Percentiles rank a stretch among this genome's conserved stretches.
phyloP scores from a whole-genome alignment of 2,329 filamentous ascomycete species.

The Fusarium sp. region DNA sequence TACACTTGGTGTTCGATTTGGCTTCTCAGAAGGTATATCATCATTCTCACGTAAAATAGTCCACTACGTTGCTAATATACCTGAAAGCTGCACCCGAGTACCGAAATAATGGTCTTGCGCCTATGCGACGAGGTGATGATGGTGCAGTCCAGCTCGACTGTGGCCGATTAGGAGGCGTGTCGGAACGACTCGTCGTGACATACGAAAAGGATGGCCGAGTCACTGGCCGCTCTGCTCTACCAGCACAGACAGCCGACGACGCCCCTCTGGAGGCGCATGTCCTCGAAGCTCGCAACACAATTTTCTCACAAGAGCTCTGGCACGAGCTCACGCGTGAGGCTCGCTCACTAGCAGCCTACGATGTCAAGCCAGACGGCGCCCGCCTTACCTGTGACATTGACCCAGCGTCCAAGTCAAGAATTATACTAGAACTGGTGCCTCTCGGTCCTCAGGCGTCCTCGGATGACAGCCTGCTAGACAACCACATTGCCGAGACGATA shows the following conservation, averaged over 20 bases:
- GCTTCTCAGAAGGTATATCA: conserved; percentile 80
- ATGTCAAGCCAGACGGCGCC: conserved; percentile 75
- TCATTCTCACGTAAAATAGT: background rate
- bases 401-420: conserved; percentile 62
- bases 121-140: conserved; percentile 80
- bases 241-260: conserved; percentile 69
- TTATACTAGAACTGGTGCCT: conserved; percentile 78
- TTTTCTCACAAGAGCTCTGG: conserved; percentile 90
- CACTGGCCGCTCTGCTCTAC: conserved; percentile 70
- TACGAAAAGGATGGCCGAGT: conserved; percentile 71
- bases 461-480: conserved; percentile 57
- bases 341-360: conserved; percentile 78
- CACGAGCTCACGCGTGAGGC: conserved; percentile 90
- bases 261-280: conserved; percentile 75
- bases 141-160: conserved; percentile 83
- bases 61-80: conserved; percentile 47
- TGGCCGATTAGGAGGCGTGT: conserved; percentile 66
- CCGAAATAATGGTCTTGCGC: conserved; percentile 82
- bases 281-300: conserved; percentile 81
- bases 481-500: conserved; percentile 74
- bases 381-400: conserved; percentile 70
- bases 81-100: conserved; percentile 68
- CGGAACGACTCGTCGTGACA: conserved; percentile 76
- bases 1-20: conserved; percentile 88
- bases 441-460: conserved; percentile 60